Conservation (phyloP, 768 basidiomycete species). For the Strobilomyces confusus region DNA sequence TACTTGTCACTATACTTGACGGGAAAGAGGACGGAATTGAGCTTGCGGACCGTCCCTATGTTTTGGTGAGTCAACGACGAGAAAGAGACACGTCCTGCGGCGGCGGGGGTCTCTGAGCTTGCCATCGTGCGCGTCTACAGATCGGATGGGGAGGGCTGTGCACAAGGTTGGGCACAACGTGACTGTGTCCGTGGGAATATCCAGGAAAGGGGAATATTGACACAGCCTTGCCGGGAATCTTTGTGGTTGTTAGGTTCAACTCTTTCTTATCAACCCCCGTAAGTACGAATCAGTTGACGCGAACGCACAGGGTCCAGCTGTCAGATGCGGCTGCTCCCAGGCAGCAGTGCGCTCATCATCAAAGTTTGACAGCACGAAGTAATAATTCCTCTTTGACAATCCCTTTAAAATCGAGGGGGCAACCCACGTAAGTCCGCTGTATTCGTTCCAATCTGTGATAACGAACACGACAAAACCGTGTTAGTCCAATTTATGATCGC, state of each 20-base stretch:
- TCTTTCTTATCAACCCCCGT: conserved; percentile 23
- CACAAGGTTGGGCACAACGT: conserved; percentile 9
- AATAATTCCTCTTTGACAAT: conserved; percentile 18
- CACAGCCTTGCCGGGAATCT: conserved; percentile 17
- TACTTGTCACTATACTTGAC: conserved; percentile 88
- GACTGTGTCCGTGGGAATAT: conserved; percentile 23
- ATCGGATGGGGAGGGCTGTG: conserved; percentile 14
- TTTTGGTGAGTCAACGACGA: conserved; percentile 78
- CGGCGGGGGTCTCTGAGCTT: conserved; percentile 16
- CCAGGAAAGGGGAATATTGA: conserved; percentile 1
- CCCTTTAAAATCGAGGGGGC: conserved; percentile 13
- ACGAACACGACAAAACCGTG: conserved; percentile 5
- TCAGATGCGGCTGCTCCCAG: conserved; percentile 14
- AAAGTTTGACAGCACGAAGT: conserved; percentile 26
- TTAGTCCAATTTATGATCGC: background rate
- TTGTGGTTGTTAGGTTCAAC: conserved; percentile 16
- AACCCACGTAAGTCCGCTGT: conserved; percentile 21
- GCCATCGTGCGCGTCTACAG: conserved; percentile 17
- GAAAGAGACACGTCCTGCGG: conserved; percentile 53
- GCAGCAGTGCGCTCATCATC: conserved; percentile 20
- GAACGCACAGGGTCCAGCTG: conserved; percentile 23
- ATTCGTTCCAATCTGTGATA: conserved; percentile 12
- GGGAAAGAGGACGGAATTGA: conserved; percentile 80
- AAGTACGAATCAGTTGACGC: conserved; percentile 21
- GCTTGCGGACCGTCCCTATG: conserved; percentile 61